Conservation (phyloP, 345 rosid species). For the Tarenaya hassleriana region DNA sequence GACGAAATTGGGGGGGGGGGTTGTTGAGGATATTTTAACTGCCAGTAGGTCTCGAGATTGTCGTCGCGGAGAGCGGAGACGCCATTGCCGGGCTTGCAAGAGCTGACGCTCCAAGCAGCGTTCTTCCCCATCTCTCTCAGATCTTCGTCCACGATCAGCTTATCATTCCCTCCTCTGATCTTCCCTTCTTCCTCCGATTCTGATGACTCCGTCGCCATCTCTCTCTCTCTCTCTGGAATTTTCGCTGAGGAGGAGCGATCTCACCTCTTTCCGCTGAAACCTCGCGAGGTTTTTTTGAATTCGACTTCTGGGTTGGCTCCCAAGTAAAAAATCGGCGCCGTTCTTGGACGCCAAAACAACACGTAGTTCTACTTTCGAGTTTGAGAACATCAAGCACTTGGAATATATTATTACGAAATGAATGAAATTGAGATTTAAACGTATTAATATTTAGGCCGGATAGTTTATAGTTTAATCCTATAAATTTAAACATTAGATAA, state of each 20-base stretch:
- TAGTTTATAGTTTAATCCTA: too few relatives aligned
- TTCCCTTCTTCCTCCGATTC: slow-evolving; percentile 91
- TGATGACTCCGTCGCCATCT: slow-evolving; percentile 82
- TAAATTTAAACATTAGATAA: too few relatives aligned
- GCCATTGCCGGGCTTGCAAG: slow-evolving; percentile 90
- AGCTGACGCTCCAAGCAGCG: slow-evolving; percentile 97
- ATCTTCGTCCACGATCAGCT: slow-evolving; percentile 60
- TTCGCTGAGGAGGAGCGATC: neutral
- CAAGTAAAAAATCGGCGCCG: slow-evolving; percentile 13
- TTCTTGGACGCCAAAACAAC: slow-evolving; percentile 1
- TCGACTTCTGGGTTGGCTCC: slow-evolving; percentile 7
- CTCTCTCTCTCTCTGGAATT: slow-evolving; percentile 6
- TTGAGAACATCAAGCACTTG: too few relatives aligned
- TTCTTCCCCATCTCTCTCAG: slow-evolving; percentile 85
- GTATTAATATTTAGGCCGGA: too few relatives aligned
- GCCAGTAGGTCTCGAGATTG: slow-evolving; percentile 88
- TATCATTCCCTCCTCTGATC: slow-evolving; percentile 58
- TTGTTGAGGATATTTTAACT: slow-evolving; percentile 35
- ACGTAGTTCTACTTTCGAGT: neutral
- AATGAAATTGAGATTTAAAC: too few relatives aligned
- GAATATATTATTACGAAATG: too few relatives aligned
- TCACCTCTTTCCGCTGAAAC: slow-evolving; percentile 11
- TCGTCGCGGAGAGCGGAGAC: slow-evolving; percentile 85
- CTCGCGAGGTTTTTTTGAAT: slow-evolving; percentile 21
- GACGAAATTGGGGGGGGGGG: neutral